Conservation (phyloP, 2,329 filamentous ascomycete genomes). For the Stagonosporopsis chrysanthemi region DNA sequence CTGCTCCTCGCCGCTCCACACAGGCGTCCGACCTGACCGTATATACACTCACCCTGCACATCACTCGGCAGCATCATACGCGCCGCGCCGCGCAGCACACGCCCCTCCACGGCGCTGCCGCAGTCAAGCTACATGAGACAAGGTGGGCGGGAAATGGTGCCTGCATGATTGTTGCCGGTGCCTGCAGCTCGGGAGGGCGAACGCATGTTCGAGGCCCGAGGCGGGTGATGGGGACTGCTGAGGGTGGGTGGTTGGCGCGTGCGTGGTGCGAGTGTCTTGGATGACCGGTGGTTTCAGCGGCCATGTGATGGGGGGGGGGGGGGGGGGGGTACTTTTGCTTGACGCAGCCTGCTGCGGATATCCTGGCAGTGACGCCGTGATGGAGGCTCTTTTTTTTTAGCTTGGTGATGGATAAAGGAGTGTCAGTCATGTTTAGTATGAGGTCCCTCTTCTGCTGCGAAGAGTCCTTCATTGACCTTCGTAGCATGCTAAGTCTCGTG, state of each 20-base stretch:
- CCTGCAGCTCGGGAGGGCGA: constrained; percentile 37
- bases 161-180: constrained; percentile 40
- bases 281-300: constrained; percentile 36
- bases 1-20: constrained; percentile 10
- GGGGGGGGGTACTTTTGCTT: neutral
- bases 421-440: no score
- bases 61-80: constrained; percentile 32
- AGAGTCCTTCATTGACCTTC: no score
- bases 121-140: constrained; percentile 32
- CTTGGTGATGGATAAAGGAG: no score
- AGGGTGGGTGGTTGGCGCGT: constrained; percentile 36
- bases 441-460: no score
- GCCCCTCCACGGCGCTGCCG: constrained; percentile 5
- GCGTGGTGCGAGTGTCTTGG: constrained; percentile 40
- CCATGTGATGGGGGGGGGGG: constrained; percentile 32
- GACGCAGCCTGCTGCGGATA: neutral
- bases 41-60: constrained; percentile 26
- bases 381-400: no score
- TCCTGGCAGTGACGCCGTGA: no score
- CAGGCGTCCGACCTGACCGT: constrained; percentile 25
- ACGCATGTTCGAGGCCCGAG: constrained; percentile 36
- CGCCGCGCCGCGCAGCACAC: constrained; percentile 3
- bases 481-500: no score
- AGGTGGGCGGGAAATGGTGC: constrained; percentile 28
- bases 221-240: constrained; percentile 41